A percentile compares a stretch with the other conserved stretches of the same genome.
phyloP scores from a whole-genome alignment of 208 protist genomes.

The Leishmania major region DNA sequence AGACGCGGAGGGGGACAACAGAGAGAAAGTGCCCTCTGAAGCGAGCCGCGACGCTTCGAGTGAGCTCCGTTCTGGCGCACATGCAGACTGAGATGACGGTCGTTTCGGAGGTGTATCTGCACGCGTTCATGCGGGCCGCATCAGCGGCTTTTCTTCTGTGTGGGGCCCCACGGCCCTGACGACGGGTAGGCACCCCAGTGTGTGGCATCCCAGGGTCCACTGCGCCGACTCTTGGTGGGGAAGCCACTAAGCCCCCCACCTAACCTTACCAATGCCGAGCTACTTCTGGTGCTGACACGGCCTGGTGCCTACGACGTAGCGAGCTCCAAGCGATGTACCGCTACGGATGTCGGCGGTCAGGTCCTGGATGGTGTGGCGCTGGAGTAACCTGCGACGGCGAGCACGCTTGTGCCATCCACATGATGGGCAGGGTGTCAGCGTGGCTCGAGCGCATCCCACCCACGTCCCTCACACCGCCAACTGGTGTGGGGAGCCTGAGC shows the following conservation, averaged over 20 bases:
- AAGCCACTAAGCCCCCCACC: background rate
- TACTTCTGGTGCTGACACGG: background rate
- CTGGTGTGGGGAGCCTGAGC: background rate
- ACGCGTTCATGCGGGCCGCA: background rate
- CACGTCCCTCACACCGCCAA: background rate
- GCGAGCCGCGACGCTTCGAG: too few relatives aligned
- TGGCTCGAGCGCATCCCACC: background rate
- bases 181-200: background rate
- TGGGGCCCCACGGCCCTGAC: background rate
- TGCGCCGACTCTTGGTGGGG: background rate
- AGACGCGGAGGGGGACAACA: background rate
- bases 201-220: background rate
- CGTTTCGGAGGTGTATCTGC: background rate
- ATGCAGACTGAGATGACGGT: background rate
- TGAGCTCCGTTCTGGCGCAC: background rate
- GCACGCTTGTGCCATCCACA: background rate
- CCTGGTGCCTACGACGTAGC: background rate
- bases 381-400: background rate
- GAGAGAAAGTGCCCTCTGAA: background rate
- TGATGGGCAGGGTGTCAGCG: background rate
- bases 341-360: background rate
- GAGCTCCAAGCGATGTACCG: background rate
- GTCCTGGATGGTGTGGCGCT: background rate
- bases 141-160: background rate
- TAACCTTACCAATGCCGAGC: background rate